Conservation (phyloP, 2,329 filamentous ascomycete species). For the Cadophora luteo-olivacea region DNA sequence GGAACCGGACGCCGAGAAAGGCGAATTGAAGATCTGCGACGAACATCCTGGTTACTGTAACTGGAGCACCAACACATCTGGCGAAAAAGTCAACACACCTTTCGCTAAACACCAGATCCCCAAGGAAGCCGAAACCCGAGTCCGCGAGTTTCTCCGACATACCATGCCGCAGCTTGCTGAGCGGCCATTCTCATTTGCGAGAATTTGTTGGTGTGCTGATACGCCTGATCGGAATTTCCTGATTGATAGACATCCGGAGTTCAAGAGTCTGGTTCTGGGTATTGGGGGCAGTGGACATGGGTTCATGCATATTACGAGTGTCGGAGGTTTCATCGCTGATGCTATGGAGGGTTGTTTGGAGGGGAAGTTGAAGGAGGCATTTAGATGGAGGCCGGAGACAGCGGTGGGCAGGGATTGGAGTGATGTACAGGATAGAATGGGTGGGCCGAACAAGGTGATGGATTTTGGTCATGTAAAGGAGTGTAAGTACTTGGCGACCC, state of each 20-base stretch:
- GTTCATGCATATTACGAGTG: slow-evolving; percentile 57
- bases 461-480: slow-evolving; percentile 52
- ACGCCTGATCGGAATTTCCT: slow-evolving; percentile 60
- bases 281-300: slow-evolving; percentile 59
- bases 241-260: slow-evolving; percentile 55
- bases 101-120: slow-evolving; percentile 50
- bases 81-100: slow-evolving; percentile 26
- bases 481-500: slow-evolving; percentile 29
- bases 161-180: slow-evolving; percentile 59
- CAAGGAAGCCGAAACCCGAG: slow-evolving; percentile 52
- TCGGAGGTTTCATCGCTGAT: slow-evolving; percentile 57
- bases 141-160: slow-evolving; percentile 56
- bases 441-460: slow-evolving; percentile 55
- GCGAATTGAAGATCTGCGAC: slow-evolving; percentile 58
- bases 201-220: slow-evolving; percentile 64
- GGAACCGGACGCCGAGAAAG: slow-evolving; percentile 53
- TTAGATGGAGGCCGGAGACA: slow-evolving; percentile 59
- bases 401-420: slow-evolving; percentile 54
- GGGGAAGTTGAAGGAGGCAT: slow-evolving; percentile 49
- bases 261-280: slow-evolving; percentile 52
- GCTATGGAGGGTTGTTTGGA: slow-evolving; percentile 54
- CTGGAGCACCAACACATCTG: slow-evolving; percentile 42
- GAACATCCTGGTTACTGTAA: slow-evolving; percentile 64
- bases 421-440: slow-evolving; percentile 55
- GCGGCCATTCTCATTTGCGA: slow-evolving; percentile 55